Conservation (phyloP, 352 stramenopile genomes). For the Lagenidium sp. region DNA sequence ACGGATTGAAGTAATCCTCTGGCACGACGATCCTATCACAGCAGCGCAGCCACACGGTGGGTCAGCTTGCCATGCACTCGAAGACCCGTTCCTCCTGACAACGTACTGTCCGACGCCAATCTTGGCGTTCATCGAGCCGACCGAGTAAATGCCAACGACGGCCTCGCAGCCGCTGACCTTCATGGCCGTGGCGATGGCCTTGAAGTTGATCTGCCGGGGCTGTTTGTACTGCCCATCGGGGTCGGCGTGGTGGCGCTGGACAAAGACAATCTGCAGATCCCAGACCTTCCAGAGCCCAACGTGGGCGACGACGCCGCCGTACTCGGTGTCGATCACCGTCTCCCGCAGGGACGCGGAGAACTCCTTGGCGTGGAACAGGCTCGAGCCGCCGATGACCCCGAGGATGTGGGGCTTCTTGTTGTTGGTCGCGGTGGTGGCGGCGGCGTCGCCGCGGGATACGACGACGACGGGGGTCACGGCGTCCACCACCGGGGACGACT, state of each 20-base stretch:
- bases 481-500: no score
- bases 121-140: conserved; percentile 69
- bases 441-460: no score
- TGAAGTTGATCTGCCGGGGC: conserved; percentile 83
- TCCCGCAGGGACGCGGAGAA: conserved; percentile 45
- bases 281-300: conserved; percentile 37
- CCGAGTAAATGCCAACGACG: conserved; percentile 82
- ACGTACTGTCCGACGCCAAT: conserved; percentile 33
- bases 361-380: conserved; percentile 72
- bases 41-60: no score
- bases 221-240: conserved; percentile 69
- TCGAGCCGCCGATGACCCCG: conserved; percentile 79
- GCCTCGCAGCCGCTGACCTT: conserved; percentile 44
- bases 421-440: background rate
- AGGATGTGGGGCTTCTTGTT: conserved; percentile 26
- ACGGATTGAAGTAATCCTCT: conserved; percentile 86
- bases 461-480: no score
- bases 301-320: conserved; percentile 50
- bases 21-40: conserved; percentile 55
- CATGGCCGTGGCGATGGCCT: conserved; percentile 60
- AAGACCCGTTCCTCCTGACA: no score
- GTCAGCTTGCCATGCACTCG: no score
- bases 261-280: conserved; percentile 63
- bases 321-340: conserved; percentile 55
- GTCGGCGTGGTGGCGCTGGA: conserved; percentile 80